Conservation (phyloP, 2,329 filamentous ascomycete species). For the Cordyceps militaris region DNA sequence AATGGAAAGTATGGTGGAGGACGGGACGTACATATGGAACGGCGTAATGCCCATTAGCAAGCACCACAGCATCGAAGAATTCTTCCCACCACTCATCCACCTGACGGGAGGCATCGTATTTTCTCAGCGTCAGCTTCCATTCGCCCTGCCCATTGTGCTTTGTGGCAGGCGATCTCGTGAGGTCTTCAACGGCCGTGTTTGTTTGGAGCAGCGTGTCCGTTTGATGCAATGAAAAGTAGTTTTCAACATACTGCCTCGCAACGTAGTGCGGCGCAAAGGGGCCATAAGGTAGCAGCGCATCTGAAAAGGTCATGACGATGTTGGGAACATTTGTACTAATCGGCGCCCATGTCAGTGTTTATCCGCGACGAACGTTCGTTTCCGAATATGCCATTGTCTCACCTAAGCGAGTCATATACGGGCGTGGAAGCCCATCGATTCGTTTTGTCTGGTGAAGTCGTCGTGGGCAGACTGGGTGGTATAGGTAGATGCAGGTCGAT, state of each 20-base stretch:
- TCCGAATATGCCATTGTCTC: constrained; percentile 17
- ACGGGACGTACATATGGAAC: constrained; percentile 35
- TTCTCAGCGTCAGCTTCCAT: constrained; percentile 43
- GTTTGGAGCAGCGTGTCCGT: constrained; percentile 39
- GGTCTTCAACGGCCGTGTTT: constrained; percentile 45
- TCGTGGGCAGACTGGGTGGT: constrained; percentile 34
- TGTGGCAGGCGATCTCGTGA: constrained; percentile 27
- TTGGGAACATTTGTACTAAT: constrained; percentile 48
- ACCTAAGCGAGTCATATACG: constrained; percentile 46
- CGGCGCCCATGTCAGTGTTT: neutral
- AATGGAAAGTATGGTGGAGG: neutral
- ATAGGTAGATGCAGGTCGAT: constrained; percentile 39
- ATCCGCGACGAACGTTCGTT: neutral
- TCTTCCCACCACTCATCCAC: constrained; percentile 50
- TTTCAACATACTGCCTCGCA: constrained; percentile 48
- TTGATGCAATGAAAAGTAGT: constrained; percentile 45
- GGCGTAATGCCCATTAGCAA: constrained; percentile 39
- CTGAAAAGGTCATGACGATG: constrained; percentile 50
- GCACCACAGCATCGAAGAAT: constrained; percentile 37
- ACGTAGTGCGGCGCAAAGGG: constrained; percentile 50
- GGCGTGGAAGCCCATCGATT: constrained; percentile 42
- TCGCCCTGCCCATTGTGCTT: constrained; percentile 15
- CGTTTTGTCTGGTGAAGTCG: constrained; percentile 33
- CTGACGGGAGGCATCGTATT: constrained; percentile 34
- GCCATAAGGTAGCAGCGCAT: constrained; percentile 45